phyloP scores from a whole-genome alignment of 2,329 filamentous ascomycete species.

The Pestalotiopsis sp. region DNA sequence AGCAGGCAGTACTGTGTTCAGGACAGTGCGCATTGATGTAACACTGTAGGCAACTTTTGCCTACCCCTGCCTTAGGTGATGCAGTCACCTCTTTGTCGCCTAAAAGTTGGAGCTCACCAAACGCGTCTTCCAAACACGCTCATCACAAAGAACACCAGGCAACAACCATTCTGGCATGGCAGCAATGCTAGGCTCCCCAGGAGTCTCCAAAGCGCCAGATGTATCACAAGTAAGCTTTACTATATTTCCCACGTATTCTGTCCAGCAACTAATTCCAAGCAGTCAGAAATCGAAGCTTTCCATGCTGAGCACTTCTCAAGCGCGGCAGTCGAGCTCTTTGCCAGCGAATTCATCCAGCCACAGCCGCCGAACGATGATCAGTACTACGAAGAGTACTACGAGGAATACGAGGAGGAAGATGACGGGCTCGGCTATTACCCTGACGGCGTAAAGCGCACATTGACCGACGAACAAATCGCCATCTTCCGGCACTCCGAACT shows the following conservation, averaged over 20 bases:
- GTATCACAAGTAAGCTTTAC: constrained; percentile 36
- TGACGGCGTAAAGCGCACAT: constrained; percentile 83
- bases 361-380: constrained; percentile 20
- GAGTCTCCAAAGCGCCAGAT: constrained; percentile 30
- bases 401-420: constrained; percentile 53
- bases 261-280: constrained; percentile 20
- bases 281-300: constrained; percentile 63
- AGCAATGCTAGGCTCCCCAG: constrained; percentile 13
- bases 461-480: constrained; percentile 87
- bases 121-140: not conserved
- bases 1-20: not conserved
- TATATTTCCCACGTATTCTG: not conserved
- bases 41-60: not conserved
- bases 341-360: constrained; percentile 42
- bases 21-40: not conserved
- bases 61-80: not conserved
- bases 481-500: constrained; percentile 91
- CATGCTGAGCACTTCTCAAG: constrained; percentile 60
- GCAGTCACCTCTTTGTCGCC: not conserved
- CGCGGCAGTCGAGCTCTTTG: constrained; percentile 46
- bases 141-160: not conserved
- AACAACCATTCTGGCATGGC: constrained; percentile 20
- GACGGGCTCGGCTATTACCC: constrained; percentile 80
- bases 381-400: constrained; percentile 31
- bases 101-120: not conserved